Evolutionary conservation across 1,139 yeast genomes (phyloP), one percentile per base, ranked within the genome.

Genomic region (Zygoascus sp.): DNA sequence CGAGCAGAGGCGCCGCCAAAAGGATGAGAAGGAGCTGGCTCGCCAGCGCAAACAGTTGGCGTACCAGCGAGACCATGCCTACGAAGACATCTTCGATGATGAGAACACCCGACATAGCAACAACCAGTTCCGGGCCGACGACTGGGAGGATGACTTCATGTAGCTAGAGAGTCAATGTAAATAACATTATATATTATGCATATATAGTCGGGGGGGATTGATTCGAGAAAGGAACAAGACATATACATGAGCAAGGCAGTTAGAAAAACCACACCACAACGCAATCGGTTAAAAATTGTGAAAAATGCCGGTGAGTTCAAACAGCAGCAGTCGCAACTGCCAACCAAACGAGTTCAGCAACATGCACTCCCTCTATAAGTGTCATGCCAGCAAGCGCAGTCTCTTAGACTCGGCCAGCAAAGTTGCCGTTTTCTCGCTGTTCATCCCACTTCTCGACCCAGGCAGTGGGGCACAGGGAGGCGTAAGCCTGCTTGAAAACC

Each of bases 371-470:
- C 19, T 15, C 19, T 5, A 13, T 13, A 32, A 13, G 17, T 11
- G 19, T 13, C 8, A 23, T 23, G 27, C 27, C n/a, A n/a, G 10
- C 10, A 23, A 25, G 17, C 15, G 34, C 35, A 8, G 27, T 17
- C n/a, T 13, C 32, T 27, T 28, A 39, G 16, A 39, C 23, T 21
- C 34, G 21, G 35, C 80, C 87, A 57, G 87, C 81, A 70, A 83
- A 82, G 63, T 71, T 81, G 59, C 88, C 87, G 55, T 74, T 73
- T 55, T 66, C 77, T 74, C 97, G 87, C 77, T 89, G 96, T 63
- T 83, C 96, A 67, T 92, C 94, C 97, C 97, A 92, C 71, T 76
- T 87, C 67, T 83, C 95, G 60, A 85, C 79, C 97, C 97, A 89
- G 63, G 83, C 83, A 48, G 80, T 76, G 53, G 98, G 98, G 74